phyloP scores from a whole-genome alignment of 192 early-diverging fungal species.

The Martensiomyces pterosporus region DNA sequence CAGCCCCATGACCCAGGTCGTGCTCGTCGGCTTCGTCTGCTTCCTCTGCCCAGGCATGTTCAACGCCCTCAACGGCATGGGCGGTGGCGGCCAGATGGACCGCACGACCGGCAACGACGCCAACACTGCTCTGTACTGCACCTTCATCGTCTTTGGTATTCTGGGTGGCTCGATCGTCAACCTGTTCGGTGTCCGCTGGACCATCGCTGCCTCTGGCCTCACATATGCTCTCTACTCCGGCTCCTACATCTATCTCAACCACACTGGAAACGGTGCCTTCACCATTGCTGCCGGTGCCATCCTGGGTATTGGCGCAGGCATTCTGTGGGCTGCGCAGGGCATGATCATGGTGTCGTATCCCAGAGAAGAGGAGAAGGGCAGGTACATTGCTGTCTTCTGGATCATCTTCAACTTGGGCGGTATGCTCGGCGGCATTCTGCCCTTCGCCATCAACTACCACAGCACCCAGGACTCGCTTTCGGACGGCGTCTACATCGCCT shows the following conservation, averaged over 20 bases:
- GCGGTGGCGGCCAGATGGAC: conserved; percentile 61
- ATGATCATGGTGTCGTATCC: conserved; percentile 84
- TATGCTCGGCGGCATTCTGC: conserved; percentile 68
- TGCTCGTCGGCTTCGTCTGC: conserved; percentile 63
- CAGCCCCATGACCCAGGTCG: conserved; percentile 61
- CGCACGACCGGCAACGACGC: conserved; percentile 60
- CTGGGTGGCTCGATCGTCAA: conserved; percentile 71
- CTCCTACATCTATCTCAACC: conserved; percentile 63
- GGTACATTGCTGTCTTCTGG: conserved; percentile 81
- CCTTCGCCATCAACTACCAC: conserved; percentile 64
- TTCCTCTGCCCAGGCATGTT: conserved; percentile 77
- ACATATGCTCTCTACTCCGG: conserved; percentile 71
- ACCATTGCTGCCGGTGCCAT: conserved; percentile 69
- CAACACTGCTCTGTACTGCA: conserved; percentile 69
- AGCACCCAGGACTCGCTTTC: conserved; percentile 44
- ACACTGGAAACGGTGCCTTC: conserved; percentile 54
- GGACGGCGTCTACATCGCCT: conserved; percentile 69
- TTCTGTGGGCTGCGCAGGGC: conserved; percentile 71
- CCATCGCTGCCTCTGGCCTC: conserved; percentile 59
- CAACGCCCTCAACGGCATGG: conserved; percentile 60
- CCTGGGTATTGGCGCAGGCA: conserved; percentile 73
- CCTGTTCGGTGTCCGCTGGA: conserved; percentile 64
- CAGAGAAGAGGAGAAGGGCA: conserved; percentile 69
- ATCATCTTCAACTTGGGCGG: conserved; percentile 79
- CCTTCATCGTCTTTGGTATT: conserved; percentile 71